phyloP scores from a whole-genome alignment of 257 asterid species.

The Leonotis leonurus region DNA sequence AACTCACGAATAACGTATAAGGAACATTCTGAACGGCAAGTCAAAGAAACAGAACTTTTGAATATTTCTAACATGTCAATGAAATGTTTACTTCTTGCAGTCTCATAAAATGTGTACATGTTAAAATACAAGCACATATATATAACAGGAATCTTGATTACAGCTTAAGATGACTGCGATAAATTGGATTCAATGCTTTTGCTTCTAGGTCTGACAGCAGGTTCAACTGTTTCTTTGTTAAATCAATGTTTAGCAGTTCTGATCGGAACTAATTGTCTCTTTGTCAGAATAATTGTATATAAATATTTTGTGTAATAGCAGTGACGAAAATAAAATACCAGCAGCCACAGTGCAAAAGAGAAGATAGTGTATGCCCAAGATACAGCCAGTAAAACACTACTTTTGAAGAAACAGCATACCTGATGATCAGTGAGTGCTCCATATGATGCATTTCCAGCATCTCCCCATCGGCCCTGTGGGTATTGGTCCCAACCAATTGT shows the following conservation, averaged over 20 bases:
- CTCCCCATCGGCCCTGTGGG: constrained; percentile 97
- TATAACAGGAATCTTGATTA: no score
- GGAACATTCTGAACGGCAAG: neutral
- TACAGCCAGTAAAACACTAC: neutral
- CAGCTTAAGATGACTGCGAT: no score
- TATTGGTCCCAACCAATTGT: constrained; percentile 93
- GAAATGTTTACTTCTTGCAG: neutral
- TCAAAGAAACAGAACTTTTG: neutral
- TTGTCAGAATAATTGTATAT: neutral
- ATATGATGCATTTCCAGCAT: constrained; percentile 78
- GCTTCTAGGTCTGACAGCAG: no score
- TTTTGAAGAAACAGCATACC: constrained; percentile 31
- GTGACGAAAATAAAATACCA: neutral
- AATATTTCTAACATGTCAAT: neutral
- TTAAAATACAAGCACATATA: no score
- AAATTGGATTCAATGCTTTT: no score
- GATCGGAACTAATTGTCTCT: neutral
- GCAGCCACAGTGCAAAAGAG: neutral
- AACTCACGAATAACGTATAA: neutral
- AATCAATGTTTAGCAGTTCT: neutral
- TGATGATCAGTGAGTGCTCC: constrained; percentile 89
- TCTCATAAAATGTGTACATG: no score
- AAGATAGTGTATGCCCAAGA: constrained; percentile 1
- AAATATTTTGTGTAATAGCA: neutral
- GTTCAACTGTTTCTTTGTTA: no score